phyloP scores from a whole-genome alignment of 2,329 filamentous ascomycete genomes.

The Stachybotrys echinatus region DNA sequence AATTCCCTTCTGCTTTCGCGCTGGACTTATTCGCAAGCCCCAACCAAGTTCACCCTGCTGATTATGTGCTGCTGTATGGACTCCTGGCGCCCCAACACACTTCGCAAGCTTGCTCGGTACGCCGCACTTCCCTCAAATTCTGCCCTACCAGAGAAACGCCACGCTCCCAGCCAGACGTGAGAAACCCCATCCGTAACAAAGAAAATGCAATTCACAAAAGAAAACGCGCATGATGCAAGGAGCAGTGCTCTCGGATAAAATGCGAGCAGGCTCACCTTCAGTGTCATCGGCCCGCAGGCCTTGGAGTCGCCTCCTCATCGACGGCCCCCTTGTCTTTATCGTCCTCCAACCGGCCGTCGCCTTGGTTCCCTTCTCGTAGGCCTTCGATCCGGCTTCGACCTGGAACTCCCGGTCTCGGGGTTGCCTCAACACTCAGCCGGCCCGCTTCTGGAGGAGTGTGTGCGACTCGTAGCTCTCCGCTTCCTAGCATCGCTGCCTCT shows the following conservation, averaged over 20 bases:
- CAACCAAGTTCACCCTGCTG: too few species aligned
- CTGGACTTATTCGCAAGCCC: too few species aligned
- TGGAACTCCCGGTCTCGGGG: slow-evolving; percentile 32
- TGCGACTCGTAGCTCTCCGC: slow-evolving; percentile 6
- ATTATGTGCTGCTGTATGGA: too few species aligned
- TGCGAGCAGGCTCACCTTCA: neutral
- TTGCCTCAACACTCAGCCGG: slow-evolving; percentile 31
- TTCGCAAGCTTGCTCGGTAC: neutral
- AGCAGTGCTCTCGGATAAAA: neutral
- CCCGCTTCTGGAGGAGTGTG: slow-evolving; percentile 18
- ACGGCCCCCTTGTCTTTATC: slow-evolving; percentile 1
- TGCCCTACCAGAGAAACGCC: slow-evolving; percentile 1
- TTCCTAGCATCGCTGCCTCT: slow-evolving; percentile 21
- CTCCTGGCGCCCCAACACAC: too few species aligned
- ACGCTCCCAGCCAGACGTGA: slow-evolving; percentile 8
- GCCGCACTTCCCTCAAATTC: neutral
- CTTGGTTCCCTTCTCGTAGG: slow-evolving; percentile 2
- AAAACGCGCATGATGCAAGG: slow-evolving; percentile 10
- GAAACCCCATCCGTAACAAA: neutral
- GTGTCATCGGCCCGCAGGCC: slow-evolving; percentile 21
- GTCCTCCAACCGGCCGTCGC: neutral
- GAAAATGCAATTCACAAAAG: neutral
- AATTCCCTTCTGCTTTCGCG: too few species aligned
- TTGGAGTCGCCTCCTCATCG: slow-evolving; percentile 35
- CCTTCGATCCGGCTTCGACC: slow-evolving; percentile 7